These are phyloP conservation scores for Striga hermonthica DNA, from an alignment of 305 asterid species.

Conservation along the genomic window DNA sequence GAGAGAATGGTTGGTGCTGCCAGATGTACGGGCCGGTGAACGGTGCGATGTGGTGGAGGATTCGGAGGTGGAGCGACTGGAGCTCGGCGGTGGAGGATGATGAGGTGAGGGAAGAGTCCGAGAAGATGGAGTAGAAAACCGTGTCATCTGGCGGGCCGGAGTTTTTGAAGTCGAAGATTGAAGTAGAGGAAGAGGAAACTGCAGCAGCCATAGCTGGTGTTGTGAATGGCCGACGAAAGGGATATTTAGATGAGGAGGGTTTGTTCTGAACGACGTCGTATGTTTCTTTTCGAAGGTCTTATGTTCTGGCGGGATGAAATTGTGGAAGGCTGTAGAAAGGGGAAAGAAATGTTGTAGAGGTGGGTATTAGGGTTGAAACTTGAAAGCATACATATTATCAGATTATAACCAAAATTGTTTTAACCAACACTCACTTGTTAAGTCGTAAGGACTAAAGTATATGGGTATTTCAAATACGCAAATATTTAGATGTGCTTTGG, in stretches of 20 bases:
- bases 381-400: no score
- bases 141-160: constrained; percentile 67
- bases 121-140: constrained; percentile 70
- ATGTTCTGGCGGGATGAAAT: constrained; percentile 24
- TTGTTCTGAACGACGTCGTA: constrained; percentile 24
- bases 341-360: not conserved
- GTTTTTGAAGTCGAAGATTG: constrained; percentile 49
- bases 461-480: no score
- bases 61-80: constrained; percentile 68
- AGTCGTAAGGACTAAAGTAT: no score
- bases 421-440: no score
- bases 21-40: constrained; percentile 56
- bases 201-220: constrained; percentile 47
- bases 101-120: constrained; percentile 48
- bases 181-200: constrained; percentile 40
- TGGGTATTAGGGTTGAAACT: no score
- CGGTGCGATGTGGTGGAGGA: constrained; percentile 50
- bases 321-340: constrained; percentile 24
- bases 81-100: constrained; percentile 38
- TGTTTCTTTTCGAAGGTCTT: not conserved
- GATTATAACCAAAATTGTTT: no score
- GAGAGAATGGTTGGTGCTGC: constrained; percentile 81
- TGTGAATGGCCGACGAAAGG: not conserved
- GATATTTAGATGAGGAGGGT: constrained; percentile 1
- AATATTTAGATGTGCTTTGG: no score